Evolutionary conservation across 768 basidiomycete species (phyloP), one percentile per base, ranked within the genome.

Genomic region (Naganishia vaughanmartiniae): DNA sequence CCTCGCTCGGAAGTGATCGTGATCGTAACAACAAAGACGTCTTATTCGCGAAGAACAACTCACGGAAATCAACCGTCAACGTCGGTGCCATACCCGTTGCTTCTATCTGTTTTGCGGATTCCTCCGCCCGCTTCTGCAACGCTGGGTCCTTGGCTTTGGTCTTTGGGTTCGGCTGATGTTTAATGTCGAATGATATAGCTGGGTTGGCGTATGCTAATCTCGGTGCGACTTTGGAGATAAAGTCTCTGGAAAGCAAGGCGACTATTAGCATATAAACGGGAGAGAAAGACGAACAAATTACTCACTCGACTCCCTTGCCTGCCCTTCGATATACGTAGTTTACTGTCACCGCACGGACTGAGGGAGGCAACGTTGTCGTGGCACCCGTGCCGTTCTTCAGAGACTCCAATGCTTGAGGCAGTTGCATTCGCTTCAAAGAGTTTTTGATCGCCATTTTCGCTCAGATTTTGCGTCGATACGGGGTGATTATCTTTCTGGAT

Each of bases 111-210:
- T 60, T 34, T 12, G 66, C 55, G 51, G 54, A 34, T 45, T 68
- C 45, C 48, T 67, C 31, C 15, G 71, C 63, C 3, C 57, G 55
- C 33, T 56, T 54, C n/a, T 57, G 45, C 5, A 67, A 36, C 26
- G 67, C 66, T 14, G 71, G 71, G 54, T 72, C 71, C 51, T 72
- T 72, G 19, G 66, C 46, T 65, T 72, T 72, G 12, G 71, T 72
- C 17, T 24, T n/a, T 15, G 66, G 56, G 14, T 19, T 56, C 4
- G 66, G 65, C 15, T 33, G 48, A 7, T 58, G 55, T 21, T 56
- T 42, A 30, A 63, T 58, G 10, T 48, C 34, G 66, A 72, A 67
- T 28, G 24, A 42, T 15, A 72, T 24, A 17, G 28, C 26, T 10
- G 66, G 71, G 30, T 72, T 72, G 24, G 56, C 34, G 42, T 67